Evolutionary conservation across 768 basidiomycete species (phyloP).

Genomic region (Termitomyces eurrhizus): DNA sequence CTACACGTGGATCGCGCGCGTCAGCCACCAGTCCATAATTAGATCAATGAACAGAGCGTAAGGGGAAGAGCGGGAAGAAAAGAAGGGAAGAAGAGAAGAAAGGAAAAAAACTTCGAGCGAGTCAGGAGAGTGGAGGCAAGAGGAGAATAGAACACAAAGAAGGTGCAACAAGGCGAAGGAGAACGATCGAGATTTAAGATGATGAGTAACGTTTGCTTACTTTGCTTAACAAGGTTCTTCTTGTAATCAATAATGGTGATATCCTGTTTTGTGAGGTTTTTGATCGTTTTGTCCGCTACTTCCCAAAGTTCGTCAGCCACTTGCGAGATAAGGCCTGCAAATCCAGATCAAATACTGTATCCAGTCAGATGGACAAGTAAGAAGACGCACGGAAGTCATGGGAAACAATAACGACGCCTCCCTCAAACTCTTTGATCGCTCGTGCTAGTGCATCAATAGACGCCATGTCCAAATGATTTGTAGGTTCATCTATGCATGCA

Average conservation of each 20-base stretch:
- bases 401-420: slow-evolving; percentile 98
- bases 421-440: slow-evolving; percentile 96
- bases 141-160: neutral
- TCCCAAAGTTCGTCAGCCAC: slow-evolving; percentile 99
- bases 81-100: neutral
- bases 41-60: neutral
- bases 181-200: neutral
- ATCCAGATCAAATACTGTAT: neutral
- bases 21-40: slow-evolving; percentile 8
- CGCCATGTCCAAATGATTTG: slow-evolving; percentile 97
- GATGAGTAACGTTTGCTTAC: slow-evolving; percentile 36
- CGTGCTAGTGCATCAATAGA: slow-evolving; percentile 94
- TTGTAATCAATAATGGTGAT: slow-evolving; percentile 95
- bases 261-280: slow-evolving; percentile 86
- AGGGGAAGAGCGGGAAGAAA: neutral
- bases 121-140: neutral
- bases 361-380: neutral
- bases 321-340: slow-evolving; percentile 85
- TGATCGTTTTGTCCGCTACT: slow-evolving; percentile 90
- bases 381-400: slow-evolving; percentile 87
- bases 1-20: slow-evolving; percentile 31
- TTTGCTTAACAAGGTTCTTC: slow-evolving; percentile 75
- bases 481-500: slow-evolving; percentile 73
- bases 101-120: neutral
- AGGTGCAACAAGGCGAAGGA: neutral